phyloP scores from a whole-genome alignment of 106 monocot genomes.

The Platanthera zijinensis region DNA sequence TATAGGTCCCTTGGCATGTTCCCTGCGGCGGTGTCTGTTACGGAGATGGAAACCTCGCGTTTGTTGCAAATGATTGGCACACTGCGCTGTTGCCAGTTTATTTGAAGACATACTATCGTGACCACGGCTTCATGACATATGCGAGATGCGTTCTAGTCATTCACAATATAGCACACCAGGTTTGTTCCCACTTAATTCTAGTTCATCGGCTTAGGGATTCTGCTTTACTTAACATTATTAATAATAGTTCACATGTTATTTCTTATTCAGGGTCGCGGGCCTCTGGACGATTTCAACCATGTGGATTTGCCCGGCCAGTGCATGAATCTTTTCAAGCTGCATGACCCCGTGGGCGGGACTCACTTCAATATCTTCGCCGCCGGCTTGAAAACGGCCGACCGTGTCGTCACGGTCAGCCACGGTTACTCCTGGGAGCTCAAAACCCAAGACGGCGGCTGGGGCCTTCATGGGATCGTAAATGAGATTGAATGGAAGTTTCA shows the following conservation, averaged over 20 bases:
- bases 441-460: conserved; percentile 88
- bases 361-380: conserved; percentile 80
- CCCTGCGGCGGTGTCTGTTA: conserved; percentile 82
- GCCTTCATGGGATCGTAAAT: conserved; percentile 60
- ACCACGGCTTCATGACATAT: conserved; percentile 77
- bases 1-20: conserved; percentile 79
- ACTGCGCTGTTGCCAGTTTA: conserved; percentile 88
- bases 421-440: conserved; percentile 89
- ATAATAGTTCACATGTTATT: not conserved
- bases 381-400: conserved; percentile 67
- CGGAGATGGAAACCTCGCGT: conserved; percentile 86
- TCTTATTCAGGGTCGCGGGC: conserved; percentile 72
- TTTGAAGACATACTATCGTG: conserved; percentile 85
- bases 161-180: conserved; percentile 96
- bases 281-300: conserved; percentile 35
- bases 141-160: conserved; percentile 65
- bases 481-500: conserved; percentile 66
- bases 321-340: conserved; percentile 52
- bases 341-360: conserved; percentile 74
- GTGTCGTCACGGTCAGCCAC: conserved; percentile 72
- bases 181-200: not conserved
- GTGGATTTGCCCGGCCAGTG: conserved; percentile 50
- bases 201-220: no score
- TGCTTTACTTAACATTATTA: no score
- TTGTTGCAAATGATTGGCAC: conserved; percentile 96